A percentile compares a stretch with the other conserved stretches of the same genome.
These are phyloP conservation scores for Leishmania aethiopica DNA, from an alignment of 208 protist species.

Conservation along the genomic window DNA sequence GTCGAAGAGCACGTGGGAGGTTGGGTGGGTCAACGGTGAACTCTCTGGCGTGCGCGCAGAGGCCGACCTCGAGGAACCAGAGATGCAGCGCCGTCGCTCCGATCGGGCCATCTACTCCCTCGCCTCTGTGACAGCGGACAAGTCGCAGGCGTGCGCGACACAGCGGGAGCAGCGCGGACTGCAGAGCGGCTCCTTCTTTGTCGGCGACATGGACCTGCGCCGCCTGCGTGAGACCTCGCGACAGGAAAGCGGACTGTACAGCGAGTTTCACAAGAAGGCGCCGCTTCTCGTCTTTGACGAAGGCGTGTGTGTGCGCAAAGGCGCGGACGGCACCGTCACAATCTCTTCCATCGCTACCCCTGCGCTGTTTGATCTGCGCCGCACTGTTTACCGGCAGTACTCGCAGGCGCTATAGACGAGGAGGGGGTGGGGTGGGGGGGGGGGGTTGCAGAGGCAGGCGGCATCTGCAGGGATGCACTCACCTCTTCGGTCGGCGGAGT, in stretches of 20 bases:
- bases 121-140: conserved; percentile 40
- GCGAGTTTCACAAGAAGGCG: conserved; percentile 76
- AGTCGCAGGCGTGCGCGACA: conserved; percentile 61
- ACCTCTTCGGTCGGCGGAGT: background rate
- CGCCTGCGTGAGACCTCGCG: conserved; percentile 58
- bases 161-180: conserved; percentile 54
- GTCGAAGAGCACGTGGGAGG: conserved; percentile 79
- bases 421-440: background rate
- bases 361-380: conserved; percentile 71
- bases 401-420: conserved; percentile 58
- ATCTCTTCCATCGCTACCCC: conserved; percentile 81
- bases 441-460: background rate
- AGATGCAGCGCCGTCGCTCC: conserved; percentile 30
- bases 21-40: conserved; percentile 84
- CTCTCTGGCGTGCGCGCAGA: conserved; percentile 37
- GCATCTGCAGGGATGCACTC: background rate
- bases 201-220: conserved; percentile 74
- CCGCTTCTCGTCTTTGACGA: conserved; percentile 85
- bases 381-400: conserved; percentile 82
- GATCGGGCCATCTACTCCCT: conserved; percentile 50
- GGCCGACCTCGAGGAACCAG: conserved; percentile 26
- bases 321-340: conserved; percentile 72
- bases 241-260: conserved; percentile 57
- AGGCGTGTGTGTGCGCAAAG: conserved; percentile 78
- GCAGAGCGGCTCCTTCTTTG: conserved; percentile 84